Conservation (phyloP, 352 stramenopile species). For the Elongisporangium senticosum region DNA sequence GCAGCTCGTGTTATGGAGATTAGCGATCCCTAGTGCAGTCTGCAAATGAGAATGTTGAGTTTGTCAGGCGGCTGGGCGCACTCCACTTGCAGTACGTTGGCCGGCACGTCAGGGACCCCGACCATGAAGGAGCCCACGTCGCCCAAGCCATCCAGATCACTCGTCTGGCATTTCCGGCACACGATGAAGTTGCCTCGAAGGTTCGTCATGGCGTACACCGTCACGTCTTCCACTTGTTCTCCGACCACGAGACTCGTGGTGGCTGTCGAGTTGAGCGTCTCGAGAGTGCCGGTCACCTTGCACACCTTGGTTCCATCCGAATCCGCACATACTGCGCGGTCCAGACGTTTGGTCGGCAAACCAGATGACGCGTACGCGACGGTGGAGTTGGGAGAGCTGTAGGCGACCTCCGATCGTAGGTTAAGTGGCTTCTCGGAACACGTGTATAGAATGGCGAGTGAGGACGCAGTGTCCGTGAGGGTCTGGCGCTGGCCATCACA, state of each 20-base stretch:
- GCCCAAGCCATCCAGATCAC: neutral
- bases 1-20: too few species aligned
- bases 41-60: neutral
- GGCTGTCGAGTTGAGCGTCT: neutral
- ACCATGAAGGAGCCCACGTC: neutral
- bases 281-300: neutral
- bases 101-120: neutral
- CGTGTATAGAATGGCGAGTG: neutral
- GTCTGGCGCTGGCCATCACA: neutral
- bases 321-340: neutral
- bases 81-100: neutral
- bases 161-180: neutral
- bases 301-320: neutral
- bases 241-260: neutral
- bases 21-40: neutral
- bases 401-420: neutral
- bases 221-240: neutral
- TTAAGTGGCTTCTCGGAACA: neutral
- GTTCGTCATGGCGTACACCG: neutral
- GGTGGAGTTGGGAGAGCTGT: neutral
- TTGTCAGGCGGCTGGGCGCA: neutral
- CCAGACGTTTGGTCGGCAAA: conserved; percentile 6
- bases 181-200: neutral
- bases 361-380: conserved; percentile 3
- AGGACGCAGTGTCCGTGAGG: neutral